Evolutionary conservation across 768 basidiomycete species (phyloP).

Genomic region (Podaxis rugospora): DNA sequence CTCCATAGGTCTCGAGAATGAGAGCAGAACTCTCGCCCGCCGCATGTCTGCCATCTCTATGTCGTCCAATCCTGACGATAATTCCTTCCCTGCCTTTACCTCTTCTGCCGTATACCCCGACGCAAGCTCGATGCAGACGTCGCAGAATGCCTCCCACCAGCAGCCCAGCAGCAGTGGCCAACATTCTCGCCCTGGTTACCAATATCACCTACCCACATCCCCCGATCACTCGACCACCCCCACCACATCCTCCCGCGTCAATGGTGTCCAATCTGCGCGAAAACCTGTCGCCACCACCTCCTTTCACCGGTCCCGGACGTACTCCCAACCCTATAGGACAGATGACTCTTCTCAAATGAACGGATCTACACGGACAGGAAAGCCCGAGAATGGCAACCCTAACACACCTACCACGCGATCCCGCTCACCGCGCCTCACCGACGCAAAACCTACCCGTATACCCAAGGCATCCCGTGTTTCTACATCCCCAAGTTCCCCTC

Average conservation of each 20-base stretch:
- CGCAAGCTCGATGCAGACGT: not conserved
- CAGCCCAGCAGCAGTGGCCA: conserved; percentile 9
- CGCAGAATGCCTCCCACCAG: conserved; percentile 13
- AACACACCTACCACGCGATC: conserved; percentile 16
- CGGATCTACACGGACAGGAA: conserved; percentile 24
- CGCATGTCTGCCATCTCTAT: conserved; percentile 75
- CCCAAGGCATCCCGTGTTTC: conserved; percentile 34
- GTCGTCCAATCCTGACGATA: conserved; percentile 45
- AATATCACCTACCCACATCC: not conserved
- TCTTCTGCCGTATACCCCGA: conserved; percentile 9
- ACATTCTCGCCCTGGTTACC: conserved; percentile 16
- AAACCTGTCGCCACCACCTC: conserved; percentile 24
- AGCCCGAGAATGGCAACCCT: not conserved
- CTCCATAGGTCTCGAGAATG: conserved; percentile 66
- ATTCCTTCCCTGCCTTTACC: conserved; percentile 19
- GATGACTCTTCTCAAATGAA: conserved; percentile 27
- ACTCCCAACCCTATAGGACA: conserved; percentile 55
- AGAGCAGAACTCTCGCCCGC: conserved; percentile 73
- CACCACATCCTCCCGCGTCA: conserved; percentile 22
- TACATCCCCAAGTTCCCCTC: not conserved
- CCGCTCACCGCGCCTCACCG: conserved; percentile 40
- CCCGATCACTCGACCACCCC: conserved; percentile 17
- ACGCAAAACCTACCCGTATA: conserved; percentile 47
- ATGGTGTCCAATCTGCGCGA: conserved; percentile 27
- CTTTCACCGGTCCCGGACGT: conserved; percentile 55